These are phyloP conservation scores for Karstenula rhodostoma DNA, from an alignment of 2,329 filamentous ascomycete genomes.

Conservation along the genomic window DNA sequence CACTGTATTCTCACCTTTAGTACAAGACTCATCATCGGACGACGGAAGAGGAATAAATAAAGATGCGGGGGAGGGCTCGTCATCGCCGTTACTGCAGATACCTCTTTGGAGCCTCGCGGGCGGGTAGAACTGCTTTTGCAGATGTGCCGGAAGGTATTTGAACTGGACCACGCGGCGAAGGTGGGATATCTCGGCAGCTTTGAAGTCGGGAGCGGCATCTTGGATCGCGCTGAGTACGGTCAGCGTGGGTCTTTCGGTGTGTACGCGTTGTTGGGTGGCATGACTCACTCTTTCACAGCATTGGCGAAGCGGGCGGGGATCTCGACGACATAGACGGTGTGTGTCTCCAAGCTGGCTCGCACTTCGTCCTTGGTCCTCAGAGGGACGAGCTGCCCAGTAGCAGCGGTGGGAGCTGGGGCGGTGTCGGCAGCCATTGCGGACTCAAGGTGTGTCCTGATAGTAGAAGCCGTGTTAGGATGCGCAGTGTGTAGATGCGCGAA, in stretches of 20 bases:
- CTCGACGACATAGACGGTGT: conserved; percentile 74
- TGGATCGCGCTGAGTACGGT: conserved; percentile 53
- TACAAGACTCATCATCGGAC: conserved; percentile 21
- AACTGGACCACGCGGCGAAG: conserved; percentile 79
- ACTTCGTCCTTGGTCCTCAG: conserved; percentile 61
- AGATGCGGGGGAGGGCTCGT: conserved; percentile 38
- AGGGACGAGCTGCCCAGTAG: conserved; percentile 37
- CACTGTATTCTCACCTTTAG: conserved; percentile 45
- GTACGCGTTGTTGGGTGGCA: not conserved
- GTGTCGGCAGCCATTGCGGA: conserved; percentile 16
- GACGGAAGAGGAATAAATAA: conserved; percentile 30
- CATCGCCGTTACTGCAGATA: conserved; percentile 24
- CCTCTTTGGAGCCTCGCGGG: conserved; percentile 44
- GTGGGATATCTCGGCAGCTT: conserved; percentile 60
- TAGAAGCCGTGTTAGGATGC: conserved; percentile 2
- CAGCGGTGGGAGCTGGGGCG: not conserved
- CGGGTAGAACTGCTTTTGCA: conserved; percentile 52
- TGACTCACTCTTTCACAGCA: conserved; percentile 73
- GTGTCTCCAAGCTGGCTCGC: conserved; percentile 59
- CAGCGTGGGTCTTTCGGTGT: conserved; percentile 18
- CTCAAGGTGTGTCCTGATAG: not conserved
- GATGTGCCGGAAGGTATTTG: conserved; percentile 70
- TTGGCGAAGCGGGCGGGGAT: conserved; percentile 77
- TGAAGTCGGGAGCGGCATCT: conserved; percentile 53
- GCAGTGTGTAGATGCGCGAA: not conserved